Base-by-base conservation (phyloP, 352 stramenopile genomes). In the Pythium rishiriense region DNA sequence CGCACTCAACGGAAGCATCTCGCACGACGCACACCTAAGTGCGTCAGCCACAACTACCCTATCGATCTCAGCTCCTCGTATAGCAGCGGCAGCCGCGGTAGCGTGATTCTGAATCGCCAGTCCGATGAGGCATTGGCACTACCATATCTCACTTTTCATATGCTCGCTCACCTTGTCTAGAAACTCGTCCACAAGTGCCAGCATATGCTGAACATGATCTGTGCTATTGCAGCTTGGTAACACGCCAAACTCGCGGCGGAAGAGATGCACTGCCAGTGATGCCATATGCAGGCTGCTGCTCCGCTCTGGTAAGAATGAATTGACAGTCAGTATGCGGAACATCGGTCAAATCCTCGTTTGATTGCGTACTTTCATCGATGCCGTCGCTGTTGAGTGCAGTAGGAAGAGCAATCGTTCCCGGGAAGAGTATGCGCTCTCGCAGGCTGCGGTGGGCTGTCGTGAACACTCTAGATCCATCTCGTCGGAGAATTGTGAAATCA, bases 1-100 rank as follows among this genome's bases (percentile, higher is more conserved):
- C 6, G 72, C 50, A 42, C 73, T 79, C 10, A 81, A 46, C 15
- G 76, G 69, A 4, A 70, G 67, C 22, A 80, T 73, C 51, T 85
- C 76, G 15, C 58, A 61, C 10, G 66, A 69, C 0, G 64, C 55
- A 51, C 66, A 77, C 0, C 69, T 65, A 12, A 79, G 47, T 0
- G 78, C 60, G 19, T 54, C 31, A 17, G 49, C 22, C 1, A 74
- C 46, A 1, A 73, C n/a, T 2, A 22, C 10, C 12, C 61, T 39
- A 25, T 77, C 55, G 7, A 73, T 37, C 15, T 58, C 55, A 3
- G 35, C 25, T 19, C 29, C 25, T 28, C 48, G 26, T 17, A 47
- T 57, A 8, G 37, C 37, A 5, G 11, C 7, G 21, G 3, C 17
- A 29, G 53, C 35, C 11, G 35, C 8, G 8, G 22, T 15, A 8